Evolutionary conservation across 345 rosid genomes (phyloP), one percentile per base, ranked within the genome.

Genomic region (Pistacia vera): DNA sequence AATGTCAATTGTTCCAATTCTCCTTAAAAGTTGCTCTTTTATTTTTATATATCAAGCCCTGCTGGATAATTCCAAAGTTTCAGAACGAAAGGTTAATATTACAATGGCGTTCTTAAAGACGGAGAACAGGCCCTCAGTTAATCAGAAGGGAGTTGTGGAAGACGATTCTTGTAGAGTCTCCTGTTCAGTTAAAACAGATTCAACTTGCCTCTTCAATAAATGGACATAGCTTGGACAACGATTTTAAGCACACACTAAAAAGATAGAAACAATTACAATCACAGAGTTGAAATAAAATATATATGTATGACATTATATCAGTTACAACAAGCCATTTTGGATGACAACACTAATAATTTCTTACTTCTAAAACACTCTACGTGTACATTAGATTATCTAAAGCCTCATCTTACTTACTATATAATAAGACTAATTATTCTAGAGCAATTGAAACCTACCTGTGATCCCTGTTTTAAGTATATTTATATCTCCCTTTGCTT

Each of bases 371-470:
- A 65, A 30, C 11, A 52, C 30, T 52, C 59, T 68, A 41, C 7
- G 33, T 51, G 13, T 51, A 22, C 64, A 0, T 66, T 60, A 11
- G 17, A 2, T 60, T 30, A 49, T 55, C 72, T 49, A 55, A 68
- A 49, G 28, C 72, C 41, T 55, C 70, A 20, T 63, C 12, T n/a
- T 35, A 41, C 12, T n/a, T 35, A 41, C n/a, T 57, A 16, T 10
- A 58, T 28, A 0, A 41, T 9, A 67, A 38, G 57, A 56, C 18
- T 41, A 18, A n/a, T 49, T 57, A 44, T 18, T 66, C 7, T 11
- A 57, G 44, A 66, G 78, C 63, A 55, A 75, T 11, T 41, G n/a
- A 63, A 66, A 38, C 41, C 72, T 59, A 58, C 65, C 77, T 48
- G 72, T 20, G 75, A 0, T 57, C 49, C 77, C 60, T 25, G 28